These are phyloP conservation scores for Alternaria atra DNA, from an alignment of 2,329 filamentous ascomycete species.

Conservation along the genomic window DNA sequence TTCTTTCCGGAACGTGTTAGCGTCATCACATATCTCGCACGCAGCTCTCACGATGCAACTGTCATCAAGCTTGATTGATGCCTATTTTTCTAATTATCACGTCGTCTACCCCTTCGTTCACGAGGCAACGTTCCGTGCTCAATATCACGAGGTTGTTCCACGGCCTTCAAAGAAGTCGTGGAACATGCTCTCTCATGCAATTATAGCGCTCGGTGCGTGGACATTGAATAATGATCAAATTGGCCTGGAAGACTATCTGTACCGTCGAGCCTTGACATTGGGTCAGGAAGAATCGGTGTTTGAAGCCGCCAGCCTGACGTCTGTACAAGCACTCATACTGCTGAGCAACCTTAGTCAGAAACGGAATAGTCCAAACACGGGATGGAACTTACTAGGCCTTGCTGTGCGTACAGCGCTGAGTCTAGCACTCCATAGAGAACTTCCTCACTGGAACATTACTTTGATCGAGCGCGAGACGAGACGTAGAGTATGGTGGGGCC, in stretches of 20 bases:
- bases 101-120: constrained; percentile 38
- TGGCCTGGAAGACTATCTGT: constrained; percentile 35
- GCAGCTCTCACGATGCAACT: constrained; percentile 32
- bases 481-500: constrained; percentile 36
- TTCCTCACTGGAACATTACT: constrained; percentile 40
- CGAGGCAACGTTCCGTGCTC: constrained; percentile 38
- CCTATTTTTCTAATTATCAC: constrained; percentile 38
- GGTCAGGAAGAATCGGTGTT: constrained; percentile 39
- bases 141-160: constrained; percentile 36
- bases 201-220: constrained; percentile 37
- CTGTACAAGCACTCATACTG: constrained; percentile 35
- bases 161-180: constrained; percentile 32
- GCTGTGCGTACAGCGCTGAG: constrained; percentile 36
- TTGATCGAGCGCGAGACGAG: constrained; percentile 36
- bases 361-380: constrained; percentile 35
- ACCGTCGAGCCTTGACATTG: constrained; percentile 34
- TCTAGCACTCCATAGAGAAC: constrained; percentile 36
- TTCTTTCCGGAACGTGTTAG: constrained; percentile 25
- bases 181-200: constrained; percentile 37
- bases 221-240: constrained; percentile 33
- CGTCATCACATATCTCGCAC: constrained; percentile 35
- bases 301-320: constrained; percentile 34
- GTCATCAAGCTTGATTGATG: constrained; percentile 32
- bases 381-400: constrained; percentile 38
- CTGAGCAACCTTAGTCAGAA: constrained; percentile 38